A percentile compares a stretch with the other conserved stretches of the same genome.
Evolutionary conservation across 305 asterid genomes (phyloP).

Genomic region (Fraxinus latifolia): DNA sequence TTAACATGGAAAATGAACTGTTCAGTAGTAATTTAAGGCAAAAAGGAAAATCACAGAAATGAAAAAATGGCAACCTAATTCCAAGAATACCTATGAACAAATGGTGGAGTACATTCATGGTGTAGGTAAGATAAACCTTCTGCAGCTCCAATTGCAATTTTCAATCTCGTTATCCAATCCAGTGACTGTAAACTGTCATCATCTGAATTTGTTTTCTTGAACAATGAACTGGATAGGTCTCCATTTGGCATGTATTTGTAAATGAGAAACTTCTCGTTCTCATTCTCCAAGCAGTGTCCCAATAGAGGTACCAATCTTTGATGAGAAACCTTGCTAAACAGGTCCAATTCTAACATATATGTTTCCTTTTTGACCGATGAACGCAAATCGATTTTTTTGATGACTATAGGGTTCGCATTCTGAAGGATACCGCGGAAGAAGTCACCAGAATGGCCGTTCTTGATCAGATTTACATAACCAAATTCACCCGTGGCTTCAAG

Average conservation of each 20-base stretch:
- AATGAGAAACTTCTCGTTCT: conserved; percentile 49
- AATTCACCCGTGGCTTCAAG: conserved; percentile 51
- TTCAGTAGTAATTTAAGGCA: neutral
- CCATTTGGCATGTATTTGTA: conserved; percentile 35
- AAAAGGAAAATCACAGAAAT: neutral
- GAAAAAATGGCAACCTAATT: neutral
- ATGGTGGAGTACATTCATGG: conserved; percentile 58
- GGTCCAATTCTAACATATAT: conserved; percentile 43
- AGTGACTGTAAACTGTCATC: conserved; percentile 52
- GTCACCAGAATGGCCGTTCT: conserved; percentile 68
- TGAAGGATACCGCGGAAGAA: conserved; percentile 50
- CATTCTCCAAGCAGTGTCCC: conserved; percentile 67
- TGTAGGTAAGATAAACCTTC: conserved; percentile 32
- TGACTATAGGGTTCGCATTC: conserved; percentile 46
- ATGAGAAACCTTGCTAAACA: conserved; percentile 52
- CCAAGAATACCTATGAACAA: conserved; percentile 52
- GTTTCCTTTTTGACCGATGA: conserved; percentile 44
- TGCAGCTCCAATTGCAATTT: conserved; percentile 61
- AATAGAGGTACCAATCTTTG: conserved; percentile 55
- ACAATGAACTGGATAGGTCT: conserved; percentile 40
- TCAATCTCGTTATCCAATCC: conserved; percentile 67
- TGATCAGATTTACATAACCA: conserved; percentile 40
- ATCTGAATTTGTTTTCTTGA: conserved; percentile 38
- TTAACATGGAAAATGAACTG: neutral
- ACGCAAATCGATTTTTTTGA: conserved; percentile 45